A percentile compares a stretch with the other conserved stretches of the same genome.
Evolutionary conservation across 768 basidiomycete genomes (phyloP).

Genomic region (Gyrodon lividus): DNA sequence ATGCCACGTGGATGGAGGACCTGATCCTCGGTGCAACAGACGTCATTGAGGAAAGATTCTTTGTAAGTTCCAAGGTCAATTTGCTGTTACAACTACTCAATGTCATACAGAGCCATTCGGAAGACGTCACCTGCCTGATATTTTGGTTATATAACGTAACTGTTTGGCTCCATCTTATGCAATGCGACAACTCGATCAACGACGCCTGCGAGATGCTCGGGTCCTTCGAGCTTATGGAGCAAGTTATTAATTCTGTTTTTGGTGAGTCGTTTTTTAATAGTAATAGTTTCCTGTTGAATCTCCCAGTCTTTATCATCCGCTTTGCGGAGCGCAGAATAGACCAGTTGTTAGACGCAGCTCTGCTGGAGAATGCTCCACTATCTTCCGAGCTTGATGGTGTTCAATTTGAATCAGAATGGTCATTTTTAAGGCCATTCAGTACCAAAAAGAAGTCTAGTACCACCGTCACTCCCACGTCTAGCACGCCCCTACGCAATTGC

Average conservation of each 20-base stretch:
- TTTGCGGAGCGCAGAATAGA: slow-evolving; percentile 89
- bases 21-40: slow-evolving; percentile 89
- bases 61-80: slow-evolving; percentile 55
- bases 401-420: slow-evolving; percentile 97
- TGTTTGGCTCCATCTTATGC: slow-evolving; percentile 86
- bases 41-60: slow-evolving; percentile 87
- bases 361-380: slow-evolving; percentile 82
- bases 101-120: slow-evolving; percentile 62
- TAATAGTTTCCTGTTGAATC: slow-evolving; percentile 3
- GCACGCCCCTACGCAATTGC: slow-evolving; percentile 34
- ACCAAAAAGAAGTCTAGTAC: slow-evolving; percentile 51
- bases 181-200: slow-evolving; percentile 77
- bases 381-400: slow-evolving; percentile 77
- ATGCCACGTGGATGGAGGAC: slow-evolving; percentile 90
- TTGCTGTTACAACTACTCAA: slow-evolving; percentile 12
- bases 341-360: slow-evolving; percentile 72
- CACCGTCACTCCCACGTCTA: slow-evolving; percentile 27
- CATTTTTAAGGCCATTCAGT: slow-evolving; percentile 73
- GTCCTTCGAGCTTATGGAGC: slow-evolving; percentile 83
- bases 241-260: slow-evolving; percentile 92
- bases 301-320: slow-evolving; percentile 89
- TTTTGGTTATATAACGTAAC: slow-evolving; percentile 97
- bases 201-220: slow-evolving; percentile 82
- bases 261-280: slow-evolving; percentile 46
- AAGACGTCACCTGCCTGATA: slow-evolving; percentile 81